A percentile compares a stretch with the other conserved stretches of the same genome.
phyloP scores from a whole-genome alignment of 1,284 basidiomycete species.

The Heterobasidion occidentale region DNA sequence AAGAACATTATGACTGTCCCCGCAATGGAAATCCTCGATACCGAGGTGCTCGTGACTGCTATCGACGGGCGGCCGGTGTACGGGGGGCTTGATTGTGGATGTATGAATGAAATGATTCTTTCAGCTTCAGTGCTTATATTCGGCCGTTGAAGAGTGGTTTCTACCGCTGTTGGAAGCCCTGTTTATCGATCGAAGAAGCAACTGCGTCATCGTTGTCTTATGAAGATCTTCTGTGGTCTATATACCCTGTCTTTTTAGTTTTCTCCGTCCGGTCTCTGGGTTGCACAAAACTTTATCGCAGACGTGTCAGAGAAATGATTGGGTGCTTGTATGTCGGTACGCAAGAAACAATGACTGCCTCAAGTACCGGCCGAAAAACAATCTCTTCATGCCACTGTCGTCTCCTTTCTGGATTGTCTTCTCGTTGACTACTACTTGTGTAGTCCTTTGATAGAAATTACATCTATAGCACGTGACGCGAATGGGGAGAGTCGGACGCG shows the following conservation, averaged over 20 bases:
- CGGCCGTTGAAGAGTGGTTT: slow-evolving; percentile 4
- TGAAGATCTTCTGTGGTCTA: too few species aligned
- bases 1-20: slow-evolving; percentile 75
- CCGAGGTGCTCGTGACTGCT: slow-evolving; percentile 67
- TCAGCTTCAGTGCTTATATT: neutral
- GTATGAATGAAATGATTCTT: neutral
- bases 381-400: too few species aligned
- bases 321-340: too few species aligned
- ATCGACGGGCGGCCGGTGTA: slow-evolving; percentile 72
- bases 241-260: neutral
- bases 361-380: too few species aligned
- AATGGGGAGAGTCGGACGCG: too few species aligned
- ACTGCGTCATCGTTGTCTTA: neutral
- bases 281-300: too few species aligned
- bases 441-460: too few species aligned
- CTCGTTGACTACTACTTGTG: too few species aligned
- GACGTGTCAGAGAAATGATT: too few species aligned
- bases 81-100: slow-evolving; percentile 30
- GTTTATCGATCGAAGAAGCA: neutral
- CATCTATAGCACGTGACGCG: too few species aligned
- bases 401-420: too few species aligned
- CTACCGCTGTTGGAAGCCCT: neutral
- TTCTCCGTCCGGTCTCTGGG: neutral
- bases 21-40: slow-evolving; percentile 53
- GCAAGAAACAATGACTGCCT: too few species aligned